phyloP scores from a whole-genome alignment of 768 basidiomycete genomes.

The Mycena floridula region DNA sequence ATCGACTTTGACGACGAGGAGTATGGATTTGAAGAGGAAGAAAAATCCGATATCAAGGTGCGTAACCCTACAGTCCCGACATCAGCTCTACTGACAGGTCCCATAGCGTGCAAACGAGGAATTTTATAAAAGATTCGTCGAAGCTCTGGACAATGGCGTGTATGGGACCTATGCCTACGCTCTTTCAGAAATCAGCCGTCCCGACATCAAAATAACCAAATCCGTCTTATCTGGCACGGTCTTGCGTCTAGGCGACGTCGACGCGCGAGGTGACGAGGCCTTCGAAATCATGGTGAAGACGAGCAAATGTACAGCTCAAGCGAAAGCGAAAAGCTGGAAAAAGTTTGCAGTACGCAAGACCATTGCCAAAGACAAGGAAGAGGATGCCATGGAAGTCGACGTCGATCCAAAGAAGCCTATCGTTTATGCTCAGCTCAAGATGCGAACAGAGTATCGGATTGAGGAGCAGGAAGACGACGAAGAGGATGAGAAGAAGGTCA shows the following conservation, averaged over 20 bases:
- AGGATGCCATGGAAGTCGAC: slow-evolving; percentile 18
- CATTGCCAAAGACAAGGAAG: slow-evolving; percentile 28
- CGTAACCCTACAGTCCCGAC: neutral
- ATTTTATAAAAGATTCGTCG: slow-evolving; percentile 52
- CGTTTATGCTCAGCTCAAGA: slow-evolving; percentile 34
- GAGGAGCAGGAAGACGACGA: slow-evolving; percentile 30
- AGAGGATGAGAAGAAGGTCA: no score
- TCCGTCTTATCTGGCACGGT: slow-evolving; percentile 59
- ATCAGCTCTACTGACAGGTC: neutral
- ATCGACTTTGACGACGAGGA: slow-evolving; percentile 82
- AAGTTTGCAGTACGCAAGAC: slow-evolving; percentile 49
- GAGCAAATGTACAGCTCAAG: slow-evolving; percentile 73
- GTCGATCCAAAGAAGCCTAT: slow-evolving; percentile 25
- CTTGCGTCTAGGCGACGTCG: slow-evolving; percentile 75
- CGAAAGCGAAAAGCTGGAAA: slow-evolving; percentile 72
- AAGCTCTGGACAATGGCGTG: slow-evolving; percentile 39
- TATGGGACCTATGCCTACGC: slow-evolving; percentile 63
- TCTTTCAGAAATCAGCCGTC: slow-evolving; percentile 51
- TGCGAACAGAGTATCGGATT: slow-evolving; percentile 10
- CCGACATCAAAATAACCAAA: slow-evolving; percentile 62
- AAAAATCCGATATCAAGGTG: slow-evolving; percentile 75
- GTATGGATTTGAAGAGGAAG: slow-evolving; percentile 52
- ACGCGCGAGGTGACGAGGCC: slow-evolving; percentile 59
- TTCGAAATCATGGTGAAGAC: slow-evolving; percentile 69
- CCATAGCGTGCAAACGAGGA: slow-evolving; percentile 67